Evolutionary conservation across 768 basidiomycete genomes (phyloP), one percentile per base, ranked within the genome.

Genomic region (Saitozyma podzolica): DNA sequence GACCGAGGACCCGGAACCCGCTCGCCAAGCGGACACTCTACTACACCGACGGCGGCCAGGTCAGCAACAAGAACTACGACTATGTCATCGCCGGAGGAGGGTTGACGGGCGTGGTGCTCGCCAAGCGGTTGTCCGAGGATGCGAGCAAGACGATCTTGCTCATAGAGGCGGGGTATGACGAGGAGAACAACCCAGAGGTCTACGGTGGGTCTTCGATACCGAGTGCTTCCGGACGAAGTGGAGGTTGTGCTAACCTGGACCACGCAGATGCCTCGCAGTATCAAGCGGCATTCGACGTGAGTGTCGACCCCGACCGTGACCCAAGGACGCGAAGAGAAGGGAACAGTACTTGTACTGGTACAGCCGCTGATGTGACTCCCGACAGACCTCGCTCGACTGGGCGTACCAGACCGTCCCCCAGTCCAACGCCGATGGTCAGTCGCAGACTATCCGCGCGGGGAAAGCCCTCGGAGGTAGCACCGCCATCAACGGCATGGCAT

Each of bases 81-180:
- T 86, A 84, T 71, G 81, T 87, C 59, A 81, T 84, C 66, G 81
- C 78, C 16, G 83, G 84, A 54, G 84, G 84, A 53, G 84, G 84
- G 37, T 78, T 83, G 39, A 82, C 82, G 16, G 84, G 84, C 14
- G 78, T 84, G 51, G 82, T 82, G 16, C 71, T 84, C n/a, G 84
- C 83, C 6, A 74, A 78, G 37, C 80, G 84, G 49, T 74, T 85
- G 29, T 81, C 82, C 0, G 84, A 84, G 63, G 83, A 84, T 68
- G 52, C 76, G 1, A 81, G 81, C 64, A 80, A 74, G 50, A 81
- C 82, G 16, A 84, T 84, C 17, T 78, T 83, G 61, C 69, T 78
- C 13, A 64, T 78, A 39, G 77, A 78, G 56, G 70, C 74, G 0
- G 77, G 77, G 8, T 61, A 65, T 17, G 68, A 74, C 53, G 63